A percentile compares a stretch with the other conserved stretches of the same genome.
Conservation (phyloP, 2,329 filamentous ascomycete species). For the Colletotrichum sp. region DNA sequence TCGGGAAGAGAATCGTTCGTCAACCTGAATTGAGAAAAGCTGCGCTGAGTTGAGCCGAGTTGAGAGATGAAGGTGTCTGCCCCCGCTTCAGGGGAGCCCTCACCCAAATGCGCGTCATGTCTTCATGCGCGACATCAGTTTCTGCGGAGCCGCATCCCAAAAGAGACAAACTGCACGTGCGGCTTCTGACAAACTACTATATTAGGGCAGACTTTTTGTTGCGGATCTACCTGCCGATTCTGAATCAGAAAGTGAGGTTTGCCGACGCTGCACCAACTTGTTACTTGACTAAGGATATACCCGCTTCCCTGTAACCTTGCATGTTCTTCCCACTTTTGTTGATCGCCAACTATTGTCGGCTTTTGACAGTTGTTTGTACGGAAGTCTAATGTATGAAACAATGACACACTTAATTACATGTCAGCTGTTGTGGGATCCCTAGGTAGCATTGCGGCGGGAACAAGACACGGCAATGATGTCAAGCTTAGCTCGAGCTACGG, state of each 20-base stretch:
- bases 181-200: background rate
- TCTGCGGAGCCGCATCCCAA: background rate
- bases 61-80: background rate
- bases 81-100: background rate
- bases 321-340: background rate
- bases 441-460: background rate
- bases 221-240: background rate
- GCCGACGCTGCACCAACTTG: background rate
- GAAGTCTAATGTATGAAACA: background rate
- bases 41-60: background rate
- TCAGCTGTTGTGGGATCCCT: background rate
- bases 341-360: background rate
- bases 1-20: fast-evolving
- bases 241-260: background rate
- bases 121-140: background rate
- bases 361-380: background rate
- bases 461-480: background rate
- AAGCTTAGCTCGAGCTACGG: background rate
- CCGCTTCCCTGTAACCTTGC: background rate
- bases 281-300: background rate
- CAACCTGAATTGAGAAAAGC: fast-evolving
- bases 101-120: background rate
- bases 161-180: background rate
- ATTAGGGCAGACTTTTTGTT: background rate
- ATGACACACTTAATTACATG: background rate